phyloP scores from a whole-genome alignment of 371 early-diverging fungal species.

The Zychaea mexicana region DNA sequence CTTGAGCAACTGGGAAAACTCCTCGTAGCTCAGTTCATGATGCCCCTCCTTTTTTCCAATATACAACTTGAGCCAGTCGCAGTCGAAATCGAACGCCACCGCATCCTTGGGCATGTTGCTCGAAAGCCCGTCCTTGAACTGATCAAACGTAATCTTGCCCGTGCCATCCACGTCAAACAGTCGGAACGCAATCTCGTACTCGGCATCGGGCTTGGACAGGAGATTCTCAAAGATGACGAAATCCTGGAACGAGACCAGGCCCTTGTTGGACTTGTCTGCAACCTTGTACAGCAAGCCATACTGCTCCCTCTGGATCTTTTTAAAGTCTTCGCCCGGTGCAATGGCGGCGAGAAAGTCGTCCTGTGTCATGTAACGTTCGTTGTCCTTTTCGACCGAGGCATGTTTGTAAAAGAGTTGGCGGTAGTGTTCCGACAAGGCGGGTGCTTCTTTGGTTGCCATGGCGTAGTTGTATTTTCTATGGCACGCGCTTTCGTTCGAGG shows the following conservation, averaged over 20 bases:
- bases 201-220: constrained; percentile 79
- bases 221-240: constrained; percentile 78
- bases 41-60: constrained; percentile 63
- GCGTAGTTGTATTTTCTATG: not conserved
- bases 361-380: constrained; percentile 64
- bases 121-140: constrained; percentile 68
- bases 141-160: constrained; percentile 67
- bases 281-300: constrained; percentile 70
- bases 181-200: constrained; percentile 80
- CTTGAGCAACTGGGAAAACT: constrained; percentile 82
- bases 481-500: too few relatives aligned
- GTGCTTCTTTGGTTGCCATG: constrained; percentile 1
- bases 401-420: constrained; percentile 63
- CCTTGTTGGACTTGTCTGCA: constrained; percentile 71
- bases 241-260: constrained; percentile 70
- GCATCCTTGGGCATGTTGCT: constrained; percentile 60
- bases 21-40: constrained; percentile 69
- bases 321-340: constrained; percentile 67
- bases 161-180: constrained; percentile 66
- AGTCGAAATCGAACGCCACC: constrained; percentile 73
- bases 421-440: constrained; percentile 43
- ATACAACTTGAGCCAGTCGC: constrained; percentile 75
- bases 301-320: constrained; percentile 61
- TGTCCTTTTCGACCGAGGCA: constrained; percentile 63
- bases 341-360: constrained; percentile 74